Evolutionary conservation across 2,329 filamentous ascomycete species (phyloP).

Genomic region (Colletotrichum acutatum): DNA sequence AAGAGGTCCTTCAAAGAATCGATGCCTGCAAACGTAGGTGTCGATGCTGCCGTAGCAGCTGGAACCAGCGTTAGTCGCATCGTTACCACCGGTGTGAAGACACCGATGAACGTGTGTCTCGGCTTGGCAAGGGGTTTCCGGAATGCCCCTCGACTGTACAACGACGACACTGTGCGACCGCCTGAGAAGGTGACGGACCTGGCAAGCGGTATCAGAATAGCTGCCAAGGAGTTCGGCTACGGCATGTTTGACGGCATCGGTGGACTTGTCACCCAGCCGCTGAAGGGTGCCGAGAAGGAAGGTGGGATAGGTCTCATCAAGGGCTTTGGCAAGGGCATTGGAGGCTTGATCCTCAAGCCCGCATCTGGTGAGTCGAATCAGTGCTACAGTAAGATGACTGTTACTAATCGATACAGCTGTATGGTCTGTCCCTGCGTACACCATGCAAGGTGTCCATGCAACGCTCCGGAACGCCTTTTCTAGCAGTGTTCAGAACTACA

Average conservation of each 20-base stretch:
- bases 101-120: slow-evolving; percentile 86
- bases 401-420: slow-evolving; percentile 54
- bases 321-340: slow-evolving; percentile 84
- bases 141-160: slow-evolving; percentile 86
- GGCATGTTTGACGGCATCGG: slow-evolving; percentile 86
- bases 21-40: slow-evolving; percentile 40
- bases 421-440: slow-evolving; percentile 81
- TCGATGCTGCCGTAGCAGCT: slow-evolving; percentile 73
- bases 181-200: slow-evolving; percentile 82
- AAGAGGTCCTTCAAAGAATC: slow-evolving; percentile 37
- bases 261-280: slow-evolving; percentile 82
- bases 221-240: slow-evolving; percentile 80
- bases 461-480: slow-evolving; percentile 79
- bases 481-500: slow-evolving; percentile 80
- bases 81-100: slow-evolving; percentile 78
- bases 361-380: slow-evolving; percentile 70
- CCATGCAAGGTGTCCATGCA: slow-evolving; percentile 84
- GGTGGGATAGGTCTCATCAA: slow-evolving; percentile 74
- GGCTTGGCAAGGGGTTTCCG: slow-evolving; percentile 88
- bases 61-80: slow-evolving; percentile 77
- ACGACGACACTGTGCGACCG: slow-evolving; percentile 84
- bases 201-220: slow-evolving; percentile 79
- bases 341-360: slow-evolving; percentile 85
- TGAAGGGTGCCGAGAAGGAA: slow-evolving; percentile 65
- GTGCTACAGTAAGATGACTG: neutral